These are phyloP conservation scores for Hirsutella thompsonii DNA, from an alignment of 2,329 filamentous ascomycete genomes.

Conservation along the genomic window DNA sequence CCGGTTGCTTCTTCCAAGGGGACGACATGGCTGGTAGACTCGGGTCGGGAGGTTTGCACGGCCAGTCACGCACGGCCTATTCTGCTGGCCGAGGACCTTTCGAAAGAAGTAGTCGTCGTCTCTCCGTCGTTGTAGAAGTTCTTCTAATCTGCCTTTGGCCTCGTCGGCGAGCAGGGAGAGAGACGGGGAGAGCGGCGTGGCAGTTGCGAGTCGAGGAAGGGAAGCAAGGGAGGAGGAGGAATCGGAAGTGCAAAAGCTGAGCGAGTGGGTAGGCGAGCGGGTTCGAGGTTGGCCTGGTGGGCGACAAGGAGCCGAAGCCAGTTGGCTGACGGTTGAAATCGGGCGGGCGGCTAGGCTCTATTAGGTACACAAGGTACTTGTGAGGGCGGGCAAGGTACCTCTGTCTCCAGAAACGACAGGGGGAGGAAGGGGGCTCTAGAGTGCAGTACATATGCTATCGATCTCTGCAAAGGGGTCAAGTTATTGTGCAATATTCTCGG, in stretches of 20 bases:
- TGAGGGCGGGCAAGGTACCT: no score
- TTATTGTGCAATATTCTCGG: no score
- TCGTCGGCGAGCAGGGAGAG: not conserved
- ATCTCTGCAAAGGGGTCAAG: no score
- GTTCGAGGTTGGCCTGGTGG: not conserved
- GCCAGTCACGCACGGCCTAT: not conserved
- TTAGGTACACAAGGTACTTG: no score
- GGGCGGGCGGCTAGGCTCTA: not conserved
- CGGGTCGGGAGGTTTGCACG: not conserved
- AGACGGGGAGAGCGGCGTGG: not conserved
- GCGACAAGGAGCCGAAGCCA: not conserved
- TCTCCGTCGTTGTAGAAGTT: no score
- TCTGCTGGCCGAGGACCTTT: not conserved
- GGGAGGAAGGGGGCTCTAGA: no score
- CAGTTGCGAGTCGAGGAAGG: not conserved
- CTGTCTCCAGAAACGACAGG: no score
- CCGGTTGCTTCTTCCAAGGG: conserved; percentile 49
- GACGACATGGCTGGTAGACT: conserved; percentile 36
- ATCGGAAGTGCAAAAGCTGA: not conserved
- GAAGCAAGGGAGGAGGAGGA: not conserved
- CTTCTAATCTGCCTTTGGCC: no score
- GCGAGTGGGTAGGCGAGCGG: not conserved
- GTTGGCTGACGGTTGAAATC: not conserved
- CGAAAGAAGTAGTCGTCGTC: not conserved
- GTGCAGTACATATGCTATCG: no score